Evolutionary conservation across 306 rosid species (phyloP).

Genomic region (Betula pendula): DNA sequence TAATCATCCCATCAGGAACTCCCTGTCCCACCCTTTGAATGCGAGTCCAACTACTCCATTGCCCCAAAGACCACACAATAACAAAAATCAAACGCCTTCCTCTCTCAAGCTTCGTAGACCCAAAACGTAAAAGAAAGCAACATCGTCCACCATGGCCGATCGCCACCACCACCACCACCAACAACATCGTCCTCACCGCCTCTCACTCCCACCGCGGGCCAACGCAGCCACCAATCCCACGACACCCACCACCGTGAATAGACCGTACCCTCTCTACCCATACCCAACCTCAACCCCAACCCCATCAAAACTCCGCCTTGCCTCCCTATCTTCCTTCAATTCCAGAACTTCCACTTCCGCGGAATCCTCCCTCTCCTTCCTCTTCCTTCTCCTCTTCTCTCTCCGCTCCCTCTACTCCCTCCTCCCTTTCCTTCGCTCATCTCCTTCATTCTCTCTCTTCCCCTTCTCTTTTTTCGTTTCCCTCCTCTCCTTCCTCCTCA

Average conservation of each 20-base stretch:
- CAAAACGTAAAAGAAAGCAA: background rate
- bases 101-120: background rate
- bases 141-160: slow-evolving; percentile 54
- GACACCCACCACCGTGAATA: slow-evolving; percentile 32
- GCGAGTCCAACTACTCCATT: background rate
- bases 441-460: slow-evolving; percentile 73
- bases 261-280: slow-evolving; percentile 47
- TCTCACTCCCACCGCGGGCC: slow-evolving; percentile 63
- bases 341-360: slow-evolving; percentile 41
- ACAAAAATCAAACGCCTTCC: background rate
- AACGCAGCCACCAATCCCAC: slow-evolving; percentile 24
- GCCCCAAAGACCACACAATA: background rate
- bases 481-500: slow-evolving; percentile 52
- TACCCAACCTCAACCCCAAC: slow-evolving; percentile 59
- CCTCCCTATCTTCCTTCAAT: slow-evolving; percentile 38
- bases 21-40: background rate
- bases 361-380: slow-evolving; percentile 62
- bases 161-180: slow-evolving; percentile 55
- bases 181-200: slow-evolving; percentile 70
- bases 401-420: slow-evolving; percentile 72
- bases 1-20: background rate
- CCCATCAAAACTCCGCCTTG: slow-evolving; percentile 66
- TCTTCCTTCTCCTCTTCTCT: slow-evolving; percentile 67
- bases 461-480: slow-evolving; percentile 78
- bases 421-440: slow-evolving; percentile 76